These are phyloP conservation scores for Septoria linicola DNA, from an alignment of 2,329 filamentous ascomycete genomes.

Conservation along the genomic window DNA sequence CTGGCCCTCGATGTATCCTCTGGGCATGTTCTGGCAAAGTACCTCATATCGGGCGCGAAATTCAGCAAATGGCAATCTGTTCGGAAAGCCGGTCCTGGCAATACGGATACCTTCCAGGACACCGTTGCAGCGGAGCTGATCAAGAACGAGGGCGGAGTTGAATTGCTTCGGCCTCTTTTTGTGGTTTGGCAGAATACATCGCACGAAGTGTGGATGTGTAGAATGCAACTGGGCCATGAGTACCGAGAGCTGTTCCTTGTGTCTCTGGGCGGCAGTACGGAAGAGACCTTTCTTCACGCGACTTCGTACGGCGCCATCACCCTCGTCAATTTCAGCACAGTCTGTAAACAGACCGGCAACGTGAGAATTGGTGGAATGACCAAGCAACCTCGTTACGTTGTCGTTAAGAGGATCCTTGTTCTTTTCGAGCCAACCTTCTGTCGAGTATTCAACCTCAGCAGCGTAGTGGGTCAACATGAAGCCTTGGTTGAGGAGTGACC, in stretches of 20 bases:
- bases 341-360: constrained; percentile 83
- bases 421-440: constrained; percentile 93
- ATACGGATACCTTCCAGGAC: constrained; percentile 98
- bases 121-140: constrained; percentile 97
- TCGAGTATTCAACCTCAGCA: constrained; percentile 95
- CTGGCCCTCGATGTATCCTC: constrained; percentile 88
- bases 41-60: constrained; percentile 97
- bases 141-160: constrained; percentile 85
- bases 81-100: constrained; percentile 93
- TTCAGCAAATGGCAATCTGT: constrained; percentile 85
- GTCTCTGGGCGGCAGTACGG: constrained; percentile 90
- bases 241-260: constrained; percentile 97
- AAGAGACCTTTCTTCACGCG: constrained; percentile 97
- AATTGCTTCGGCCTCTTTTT: constrained; percentile 95
- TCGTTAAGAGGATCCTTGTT: constrained; percentile 99
- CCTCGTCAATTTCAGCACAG: constrained; percentile 79
- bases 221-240: constrained; percentile 92
- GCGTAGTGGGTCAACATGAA: constrained; percentile 98
- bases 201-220: constrained; percentile 96
- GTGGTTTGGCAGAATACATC: constrained; percentile 96
- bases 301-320: constrained; percentile 64
- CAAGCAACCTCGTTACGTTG: constrained; percentile 87
- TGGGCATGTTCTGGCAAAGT: constrained; percentile 82
- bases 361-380: constrained; percentile 77
- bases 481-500: constrained; percentile 82